Evolutionary conservation across 106 monocot species (phyloP).

Genomic region (Acanthochlamys bracteata): DNA sequence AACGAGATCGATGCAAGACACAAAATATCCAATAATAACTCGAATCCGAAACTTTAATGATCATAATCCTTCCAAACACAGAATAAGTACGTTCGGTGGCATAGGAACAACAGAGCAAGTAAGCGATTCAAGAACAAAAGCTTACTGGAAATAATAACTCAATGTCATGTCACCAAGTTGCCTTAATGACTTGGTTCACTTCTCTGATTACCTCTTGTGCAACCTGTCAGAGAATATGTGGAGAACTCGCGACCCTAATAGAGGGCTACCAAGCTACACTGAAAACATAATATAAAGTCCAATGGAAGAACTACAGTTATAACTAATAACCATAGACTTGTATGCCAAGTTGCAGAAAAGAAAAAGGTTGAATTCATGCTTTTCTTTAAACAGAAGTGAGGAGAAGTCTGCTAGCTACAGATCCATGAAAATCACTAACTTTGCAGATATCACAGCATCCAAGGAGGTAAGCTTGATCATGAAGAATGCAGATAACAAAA

Average conservation of each 20-base stretch:
- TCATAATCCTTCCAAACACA: no score
- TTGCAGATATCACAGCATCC: no score
- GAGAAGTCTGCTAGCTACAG: no score
- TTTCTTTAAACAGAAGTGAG: no score
- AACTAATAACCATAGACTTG: not conserved
- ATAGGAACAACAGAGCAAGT: not conserved
- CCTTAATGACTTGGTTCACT: not conserved
- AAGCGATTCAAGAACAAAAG: not conserved
- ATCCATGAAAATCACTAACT: no score
- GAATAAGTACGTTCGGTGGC: constrained; percentile 6
- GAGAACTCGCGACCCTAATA: constrained; percentile 7
- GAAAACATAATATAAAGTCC: constrained; percentile 4
- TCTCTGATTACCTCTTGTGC: not conserved
- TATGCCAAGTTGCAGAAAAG: no score
- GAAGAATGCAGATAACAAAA: no score
- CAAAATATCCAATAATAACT: not conserved
- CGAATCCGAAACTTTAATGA: not conserved
- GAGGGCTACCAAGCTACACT: constrained; percentile 19
- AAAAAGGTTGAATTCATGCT: no score
- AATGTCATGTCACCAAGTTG: constrained; percentile 1
- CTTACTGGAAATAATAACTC: not conserved
- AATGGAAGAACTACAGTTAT: not conserved
- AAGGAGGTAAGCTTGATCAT: no score
- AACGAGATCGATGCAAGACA: no score
- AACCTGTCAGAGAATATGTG: constrained; percentile 11